phyloP scores from a whole-genome alignment of 441 rosid genomes.

The Erodium texanum region DNA sequence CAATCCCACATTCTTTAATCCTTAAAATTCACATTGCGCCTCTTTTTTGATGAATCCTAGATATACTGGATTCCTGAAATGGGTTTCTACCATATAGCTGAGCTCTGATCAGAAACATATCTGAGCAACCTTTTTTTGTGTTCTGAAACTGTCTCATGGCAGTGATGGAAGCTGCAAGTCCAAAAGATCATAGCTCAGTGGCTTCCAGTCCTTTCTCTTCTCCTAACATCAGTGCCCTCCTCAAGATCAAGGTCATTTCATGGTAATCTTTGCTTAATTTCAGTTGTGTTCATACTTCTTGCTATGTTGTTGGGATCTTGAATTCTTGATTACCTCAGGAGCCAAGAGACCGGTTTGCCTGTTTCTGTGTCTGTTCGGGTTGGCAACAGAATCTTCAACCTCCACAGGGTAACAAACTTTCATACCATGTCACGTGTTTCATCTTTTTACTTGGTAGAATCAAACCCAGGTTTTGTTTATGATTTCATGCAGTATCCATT shows the following conservation, averaged over 20 bases:
- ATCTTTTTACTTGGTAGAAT: too few relatives aligned
- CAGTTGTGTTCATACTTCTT: too few relatives aligned
- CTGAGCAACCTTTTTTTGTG: too few relatives aligned
- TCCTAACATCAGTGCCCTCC: slow-evolving; percentile 49
- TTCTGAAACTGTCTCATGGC: too few relatives aligned
- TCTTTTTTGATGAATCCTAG: neutral
- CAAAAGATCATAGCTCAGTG: slow-evolving; percentile 38
- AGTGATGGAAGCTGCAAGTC: slow-evolving; percentile 41
- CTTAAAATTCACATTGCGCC: slow-evolving; percentile 14
- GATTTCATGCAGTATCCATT: slow-evolving; percentile 39
- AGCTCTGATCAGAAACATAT: slow-evolving; percentile 17
- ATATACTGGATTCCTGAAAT: slow-evolving; percentile 25
- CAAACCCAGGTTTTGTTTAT: slow-evolving; percentile 6
- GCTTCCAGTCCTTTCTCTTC: slow-evolving; percentile 59
- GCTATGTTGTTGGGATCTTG: neutral
- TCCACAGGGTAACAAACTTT: slow-evolving; percentile 48
- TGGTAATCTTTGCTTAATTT: slow-evolving; percentile 31
- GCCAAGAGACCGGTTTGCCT: slow-evolving; percentile 75
- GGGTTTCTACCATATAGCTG: slow-evolving; percentile 27
- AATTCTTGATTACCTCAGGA: slow-evolving; percentile 35
- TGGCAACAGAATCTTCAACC: slow-evolving; percentile 42
- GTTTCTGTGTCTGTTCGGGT: slow-evolving; percentile 45
- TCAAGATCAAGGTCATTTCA: slow-evolving; percentile 61
- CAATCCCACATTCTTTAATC: slow-evolving; percentile 17
- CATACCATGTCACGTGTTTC: neutral